Evolutionary conservation across 2,329 filamentous ascomycete species (phyloP), one percentile per base, ranked within the genome.

Genomic region (Colletotrichum caudatum): DNA sequence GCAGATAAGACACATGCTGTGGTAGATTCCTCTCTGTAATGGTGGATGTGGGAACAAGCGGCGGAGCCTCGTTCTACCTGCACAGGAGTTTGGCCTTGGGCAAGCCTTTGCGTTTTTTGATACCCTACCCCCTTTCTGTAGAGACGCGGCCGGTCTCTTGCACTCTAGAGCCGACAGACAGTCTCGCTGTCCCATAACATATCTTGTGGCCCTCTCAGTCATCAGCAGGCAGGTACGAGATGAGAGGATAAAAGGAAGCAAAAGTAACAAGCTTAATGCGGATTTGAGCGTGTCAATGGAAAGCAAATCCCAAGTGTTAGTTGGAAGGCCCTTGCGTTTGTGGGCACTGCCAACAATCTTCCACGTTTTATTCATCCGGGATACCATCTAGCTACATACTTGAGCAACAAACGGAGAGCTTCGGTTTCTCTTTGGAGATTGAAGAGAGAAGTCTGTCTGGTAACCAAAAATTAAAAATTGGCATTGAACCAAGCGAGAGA

Each of bases 51-150:
- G 29, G 26, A 48, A 39, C 37, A 46, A 41, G 57, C 41, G 35
- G 58, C 44, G 53, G 35, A 26, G 57, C 51, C 54, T 46, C 20
- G 50, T 54, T 50, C 33, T 57, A 54, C 65, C 69, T 54, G 53
- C 39, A 51, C 29, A 50, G 59, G 69, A 71, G 65, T 69, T 64
- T 59, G 54, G 60, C 65, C 65, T 69, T 39, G 69, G 59, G 59
- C 59, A 53, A 64, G 65, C 65, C 65, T 64, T 69, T 71, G 48
- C 64, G 53, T 71, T 69, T 59, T 69, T 59, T 64, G 69, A 71
- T 71, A 71, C 69, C 69, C 59, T 54, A 69, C 29, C 54, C 57
- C 39, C 51, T 64, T 69, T 39, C 54, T 33, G 41, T 56, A 54
- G 66, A 69, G 60, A 56, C 41, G 46, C 44, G 63, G 60, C 44